Evolutionary conservation across 352 stramenopile species (phyloP).

Genomic region (Globisporangium uncinulatum): DNA sequence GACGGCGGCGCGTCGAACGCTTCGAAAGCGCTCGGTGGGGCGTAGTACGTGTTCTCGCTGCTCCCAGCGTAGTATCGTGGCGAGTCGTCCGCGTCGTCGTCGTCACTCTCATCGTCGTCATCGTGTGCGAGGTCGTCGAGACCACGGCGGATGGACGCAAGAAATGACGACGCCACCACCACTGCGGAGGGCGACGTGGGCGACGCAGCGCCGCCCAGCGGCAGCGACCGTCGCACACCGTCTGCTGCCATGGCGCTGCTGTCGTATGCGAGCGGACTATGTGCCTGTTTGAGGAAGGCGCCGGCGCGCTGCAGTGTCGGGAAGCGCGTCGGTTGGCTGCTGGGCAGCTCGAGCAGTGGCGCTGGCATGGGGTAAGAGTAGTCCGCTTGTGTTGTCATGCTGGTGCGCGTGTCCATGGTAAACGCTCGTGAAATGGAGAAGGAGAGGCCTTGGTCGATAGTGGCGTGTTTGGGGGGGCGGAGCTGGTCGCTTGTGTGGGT

Average conservation of each 20-base stretch:
- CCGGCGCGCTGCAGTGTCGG: constrained; percentile 15
- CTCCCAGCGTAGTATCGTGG: constrained; percentile 14
- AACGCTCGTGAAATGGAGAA: background rate
- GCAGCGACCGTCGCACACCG: background rate
- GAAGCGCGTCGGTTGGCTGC: constrained; percentile 7
- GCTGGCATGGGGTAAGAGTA: constrained; percentile 10
- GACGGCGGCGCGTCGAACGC: background rate
- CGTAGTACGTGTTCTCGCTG: constrained; percentile 16
- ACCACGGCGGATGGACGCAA: constrained; percentile 14
- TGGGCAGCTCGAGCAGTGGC: constrained; percentile 9
- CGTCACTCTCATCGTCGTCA: constrained; percentile 12
- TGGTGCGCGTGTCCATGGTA: constrained; percentile 2
- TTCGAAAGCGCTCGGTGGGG: constrained; percentile 7
- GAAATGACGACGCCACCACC: constrained; percentile 10
- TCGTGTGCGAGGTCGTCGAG: constrained; percentile 17
- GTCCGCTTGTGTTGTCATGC: no score
- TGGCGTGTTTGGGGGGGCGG: background rate
- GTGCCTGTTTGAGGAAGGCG: constrained; percentile 15
- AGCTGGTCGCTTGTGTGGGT: background rate
- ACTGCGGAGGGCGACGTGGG: constrained; percentile 14
- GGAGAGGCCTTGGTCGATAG: background rate
- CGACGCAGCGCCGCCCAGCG: background rate
- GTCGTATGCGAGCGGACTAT: constrained; percentile 3
- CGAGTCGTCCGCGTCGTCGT: constrained; percentile 5
- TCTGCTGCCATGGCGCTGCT: background rate